Evolutionary conservation across 1,284 basidiomycete genomes (phyloP), one percentile per base, ranked within the genome.

Genomic region (Neonothopanus nambi): DNA sequence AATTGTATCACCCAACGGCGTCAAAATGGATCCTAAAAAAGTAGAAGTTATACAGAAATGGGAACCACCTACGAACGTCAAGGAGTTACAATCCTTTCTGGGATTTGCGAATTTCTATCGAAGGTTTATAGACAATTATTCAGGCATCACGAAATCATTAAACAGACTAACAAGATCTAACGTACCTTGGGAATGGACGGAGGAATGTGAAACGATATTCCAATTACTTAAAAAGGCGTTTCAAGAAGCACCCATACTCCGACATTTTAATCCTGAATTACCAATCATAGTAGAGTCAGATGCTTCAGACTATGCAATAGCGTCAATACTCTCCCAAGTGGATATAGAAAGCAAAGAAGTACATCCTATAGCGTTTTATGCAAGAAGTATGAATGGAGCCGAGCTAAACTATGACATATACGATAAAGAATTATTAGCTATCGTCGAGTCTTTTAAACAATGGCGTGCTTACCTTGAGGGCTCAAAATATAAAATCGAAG

Each of bases 71-170:
- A 57, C 28, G 1, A 60, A 36, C 5, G 53, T 70, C 18, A 59
- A 59, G 36, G 56, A 70, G 24, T 40, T 68, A 18, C 65, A 67
- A 51, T 33, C 43, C 1, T 74, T 76, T 59, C 48, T 75, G 1
- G 72, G 72, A 11, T 66, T 75, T 40, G 61, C 61, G 11, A 69
- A 67, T 58, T 72, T 67, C 56, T 75, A 74, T 51, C 51, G 66
- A 0, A 52, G 63, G n/a, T 75, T 74, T 55, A 67, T 75, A 23
- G 36, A 57, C 15, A 49, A 60, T 18, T 75, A 61, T 56, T 61
- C 69, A 0, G 33, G 56, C 8, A 63, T 69, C 18, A 59, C 62
- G 2, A 17, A n/a, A 2, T 68, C 69, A 2, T 44, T 75, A 1
- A 45, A 28, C n/a, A 30, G 38, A n/a, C 46, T 62, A 1, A 51